Conservation (phyloP, 2,329 filamentous ascomycete genomes). For the Talaromyces sp. region DNA sequence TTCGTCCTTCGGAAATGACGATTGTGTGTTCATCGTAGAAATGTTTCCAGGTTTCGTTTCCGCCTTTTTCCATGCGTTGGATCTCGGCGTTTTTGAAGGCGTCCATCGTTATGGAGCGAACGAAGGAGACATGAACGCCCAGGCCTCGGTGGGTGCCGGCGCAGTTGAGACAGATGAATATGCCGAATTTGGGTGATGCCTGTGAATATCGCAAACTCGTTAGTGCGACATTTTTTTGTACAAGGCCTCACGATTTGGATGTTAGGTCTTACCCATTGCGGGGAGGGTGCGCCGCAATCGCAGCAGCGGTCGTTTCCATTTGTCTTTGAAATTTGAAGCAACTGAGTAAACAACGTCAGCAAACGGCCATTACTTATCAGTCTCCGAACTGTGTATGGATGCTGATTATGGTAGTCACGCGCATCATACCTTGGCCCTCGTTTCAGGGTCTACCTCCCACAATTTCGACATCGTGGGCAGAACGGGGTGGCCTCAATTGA, state of each 20-base stretch:
- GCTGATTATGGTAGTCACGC: background rate
- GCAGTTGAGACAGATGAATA: constrained; percentile 97
- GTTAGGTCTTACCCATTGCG: constrained; percentile 73
- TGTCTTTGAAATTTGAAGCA: constrained; percentile 85
- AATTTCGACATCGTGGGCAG: constrained; percentile 60
- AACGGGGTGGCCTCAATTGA: background rate
- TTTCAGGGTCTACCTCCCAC: constrained; percentile 99
- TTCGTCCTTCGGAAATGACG: constrained; percentile 63
- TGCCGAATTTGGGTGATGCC: constrained; percentile 89
- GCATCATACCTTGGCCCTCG: constrained; percentile 74
- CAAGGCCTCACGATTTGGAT: background rate
- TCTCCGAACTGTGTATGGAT: background rate
- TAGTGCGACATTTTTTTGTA: background rate
- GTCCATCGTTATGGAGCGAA: constrained; percentile 97
- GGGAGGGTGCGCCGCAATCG: constrained; percentile 91
- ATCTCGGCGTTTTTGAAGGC: constrained; percentile 93
- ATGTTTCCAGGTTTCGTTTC: constrained; percentile 79
- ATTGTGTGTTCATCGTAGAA: constrained; percentile 77
- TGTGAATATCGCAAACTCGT: constrained; percentile 28
- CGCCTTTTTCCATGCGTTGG: constrained; percentile 86
- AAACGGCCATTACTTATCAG: background rate
- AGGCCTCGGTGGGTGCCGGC: constrained; percentile 91
- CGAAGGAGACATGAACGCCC: constrained; percentile 97
- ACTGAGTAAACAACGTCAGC: constrained; percentile 49
- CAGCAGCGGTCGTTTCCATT: constrained; percentile 87